These are phyloP conservation scores for Colletotrichum sp. DNA, from an alignment of 2,329 filamentous ascomycete genomes.

Conservation along the genomic window DNA sequence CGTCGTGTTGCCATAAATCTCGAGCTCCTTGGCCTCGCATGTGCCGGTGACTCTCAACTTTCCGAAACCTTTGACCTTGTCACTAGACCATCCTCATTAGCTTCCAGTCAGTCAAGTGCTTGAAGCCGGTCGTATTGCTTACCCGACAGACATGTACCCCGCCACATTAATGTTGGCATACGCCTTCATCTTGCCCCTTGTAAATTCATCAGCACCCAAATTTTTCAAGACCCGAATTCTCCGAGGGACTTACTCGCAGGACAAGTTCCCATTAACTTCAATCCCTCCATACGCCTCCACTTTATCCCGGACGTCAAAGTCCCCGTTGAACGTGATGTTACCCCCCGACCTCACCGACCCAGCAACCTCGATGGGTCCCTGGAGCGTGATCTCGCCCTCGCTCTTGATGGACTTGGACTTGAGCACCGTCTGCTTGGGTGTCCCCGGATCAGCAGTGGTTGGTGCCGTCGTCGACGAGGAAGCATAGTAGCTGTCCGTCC, in stretches of 20 bases:
- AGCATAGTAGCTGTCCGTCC: conserved; percentile 26
- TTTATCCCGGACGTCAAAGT: conserved; percentile 47
- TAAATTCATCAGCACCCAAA: background rate
- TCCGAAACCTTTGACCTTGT: conserved; percentile 52
- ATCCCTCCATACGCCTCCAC: conserved; percentile 53
- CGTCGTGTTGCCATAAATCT: conserved; percentile 52
- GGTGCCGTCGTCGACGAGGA: conserved; percentile 24
- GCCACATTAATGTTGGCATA: conserved; percentile 50
- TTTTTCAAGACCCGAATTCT: background rate
- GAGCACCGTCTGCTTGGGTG: conserved; percentile 27
- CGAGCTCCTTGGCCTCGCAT: conserved; percentile 46
- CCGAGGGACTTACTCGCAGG: conserved; percentile 41
- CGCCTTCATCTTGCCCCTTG: conserved; percentile 48
- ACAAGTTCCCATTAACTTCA: conserved; percentile 45
- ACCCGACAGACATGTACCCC: conserved; percentile 44
- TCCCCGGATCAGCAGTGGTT: conserved; percentile 2
- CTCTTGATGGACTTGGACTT: conserved; percentile 46
- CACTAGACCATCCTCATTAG: conserved; percentile 28
- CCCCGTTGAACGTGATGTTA: conserved; percentile 47
- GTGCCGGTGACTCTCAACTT: conserved; percentile 49
- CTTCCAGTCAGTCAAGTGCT: background rate
- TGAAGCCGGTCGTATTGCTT: conserved; percentile 8
- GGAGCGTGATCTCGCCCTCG: conserved; percentile 43
- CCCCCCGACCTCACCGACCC: conserved; percentile 52
- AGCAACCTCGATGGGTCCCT: conserved; percentile 51